Evolutionary conservation across 2,329 filamentous ascomycete species (phyloP).

Genomic region (Apiospora phragmitis): DNA sequence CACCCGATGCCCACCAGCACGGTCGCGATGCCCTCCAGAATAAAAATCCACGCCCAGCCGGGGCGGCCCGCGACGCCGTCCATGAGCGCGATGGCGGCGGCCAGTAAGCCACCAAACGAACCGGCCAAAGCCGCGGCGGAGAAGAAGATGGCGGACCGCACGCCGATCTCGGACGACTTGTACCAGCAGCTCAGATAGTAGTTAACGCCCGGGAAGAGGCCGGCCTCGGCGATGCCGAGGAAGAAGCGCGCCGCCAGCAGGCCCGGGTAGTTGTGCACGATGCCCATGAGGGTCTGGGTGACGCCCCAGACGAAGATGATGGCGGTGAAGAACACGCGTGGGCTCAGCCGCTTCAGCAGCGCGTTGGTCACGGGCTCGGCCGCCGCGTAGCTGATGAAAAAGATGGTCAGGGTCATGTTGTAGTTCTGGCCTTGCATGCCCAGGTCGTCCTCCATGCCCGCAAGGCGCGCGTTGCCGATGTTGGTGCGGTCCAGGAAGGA

Average conservation of each 20-base stretch:
- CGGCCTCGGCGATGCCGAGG: slow-evolving; percentile 73
- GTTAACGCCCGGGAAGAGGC: slow-evolving; percentile 74
- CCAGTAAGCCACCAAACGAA: slow-evolving; percentile 73
- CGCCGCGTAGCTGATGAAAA: slow-evolving; percentile 82
- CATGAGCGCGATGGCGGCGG: slow-evolving; percentile 71
- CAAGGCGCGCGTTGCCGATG: slow-evolving; percentile 68
- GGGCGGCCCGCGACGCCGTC: slow-evolving; percentile 57
- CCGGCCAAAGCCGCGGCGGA: slow-evolving; percentile 78
- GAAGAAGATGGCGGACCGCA: slow-evolving; percentile 68
- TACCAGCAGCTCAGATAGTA: slow-evolving; percentile 88
- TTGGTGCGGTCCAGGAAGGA: slow-evolving; percentile 78
- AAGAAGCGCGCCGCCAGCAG: slow-evolving; percentile 70
- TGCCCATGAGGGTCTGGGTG: slow-evolving; percentile 69
- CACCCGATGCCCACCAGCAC: slow-evolving; percentile 63
- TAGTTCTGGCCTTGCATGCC: slow-evolving; percentile 63
- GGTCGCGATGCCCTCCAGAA: slow-evolving; percentile 70
- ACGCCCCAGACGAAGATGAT: slow-evolving; percentile 78
- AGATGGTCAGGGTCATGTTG: slow-evolving; percentile 75
- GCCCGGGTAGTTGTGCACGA: slow-evolving; percentile 62
- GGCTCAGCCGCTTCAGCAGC: slow-evolving; percentile 74
- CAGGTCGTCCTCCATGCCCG: slow-evolving; percentile 56
- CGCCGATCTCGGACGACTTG: slow-evolving; percentile 59
- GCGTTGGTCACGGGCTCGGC: slow-evolving; percentile 80
- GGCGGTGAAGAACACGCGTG: slow-evolving; percentile 75
- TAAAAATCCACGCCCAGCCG: slow-evolving; percentile 67